phyloP scores from a whole-genome alignment of 2,329 filamentous ascomycete species.

The Ophiocordyceps sinensis region DNA sequence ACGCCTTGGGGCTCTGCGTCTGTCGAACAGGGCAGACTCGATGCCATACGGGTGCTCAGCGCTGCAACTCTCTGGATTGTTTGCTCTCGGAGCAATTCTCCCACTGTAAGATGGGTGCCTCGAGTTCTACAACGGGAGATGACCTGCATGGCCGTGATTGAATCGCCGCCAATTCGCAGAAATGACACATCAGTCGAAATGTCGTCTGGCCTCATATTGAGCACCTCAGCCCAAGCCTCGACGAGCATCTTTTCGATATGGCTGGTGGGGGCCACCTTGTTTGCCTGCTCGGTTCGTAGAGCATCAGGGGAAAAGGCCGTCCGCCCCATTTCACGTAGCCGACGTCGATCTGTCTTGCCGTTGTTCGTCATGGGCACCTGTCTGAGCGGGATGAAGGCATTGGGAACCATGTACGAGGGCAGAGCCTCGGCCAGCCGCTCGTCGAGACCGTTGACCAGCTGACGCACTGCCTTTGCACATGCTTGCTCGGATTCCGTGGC shows the following conservation, averaged over 20 bases:
- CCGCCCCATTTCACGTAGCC: slow-evolving; percentile 1
- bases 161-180: too few relatives aligned
- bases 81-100: background rate
- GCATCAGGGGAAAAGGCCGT: background rate
- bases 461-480: background rate
- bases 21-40: background rate
- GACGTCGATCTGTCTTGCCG: slow-evolving; percentile 6
- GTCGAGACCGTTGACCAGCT: background rate
- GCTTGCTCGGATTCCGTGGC: background rate
- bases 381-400: slow-evolving; percentile 7
- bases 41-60: background rate
- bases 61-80: background rate
- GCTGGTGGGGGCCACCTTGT: too few relatives aligned
- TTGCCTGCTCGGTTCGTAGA: background rate
- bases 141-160: too few relatives aligned
- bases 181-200: too few relatives aligned
- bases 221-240: too few relatives aligned
- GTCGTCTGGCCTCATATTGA: too few relatives aligned
- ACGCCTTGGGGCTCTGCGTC: background rate
- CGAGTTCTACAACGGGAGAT: too few relatives aligned
- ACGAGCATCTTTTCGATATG: too few relatives aligned
- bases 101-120: background rate
- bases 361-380: slow-evolving; percentile 4
- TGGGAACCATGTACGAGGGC: slow-evolving; percentile 5
- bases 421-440: slow-evolving; percentile 5